Conservation (phyloP, 768 basidiomycete species). For the Calocybe cyanea region DNA sequence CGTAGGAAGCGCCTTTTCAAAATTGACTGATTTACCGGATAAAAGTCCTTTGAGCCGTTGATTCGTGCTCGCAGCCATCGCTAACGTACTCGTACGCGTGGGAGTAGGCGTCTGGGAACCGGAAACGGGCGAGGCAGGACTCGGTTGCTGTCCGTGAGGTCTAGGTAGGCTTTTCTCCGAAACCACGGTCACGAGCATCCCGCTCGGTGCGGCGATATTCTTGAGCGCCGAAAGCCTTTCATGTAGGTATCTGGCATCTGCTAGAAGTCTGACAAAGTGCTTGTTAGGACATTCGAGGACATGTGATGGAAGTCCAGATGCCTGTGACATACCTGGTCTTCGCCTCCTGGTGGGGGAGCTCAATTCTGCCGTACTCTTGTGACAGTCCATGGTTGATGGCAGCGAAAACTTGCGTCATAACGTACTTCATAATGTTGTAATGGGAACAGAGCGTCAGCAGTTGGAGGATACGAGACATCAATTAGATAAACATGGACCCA, state of each 20-base stretch:
- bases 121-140: constrained; percentile 22
- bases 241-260: constrained; percentile 75
- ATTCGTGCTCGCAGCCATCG: constrained; percentile 31
- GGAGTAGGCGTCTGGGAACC: constrained; percentile 23
- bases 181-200: constrained; percentile 83
- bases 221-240: constrained; percentile 72
- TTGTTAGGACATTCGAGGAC: background rate
- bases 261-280: constrained; percentile 58
- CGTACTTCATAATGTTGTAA: constrained; percentile 48
- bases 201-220: constrained; percentile 66
- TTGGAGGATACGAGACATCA: constrained; percentile 2
- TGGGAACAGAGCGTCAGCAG: constrained; percentile 4
- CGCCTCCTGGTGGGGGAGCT: constrained; percentile 77
- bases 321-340: constrained; percentile 67
- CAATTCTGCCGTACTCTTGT: constrained; percentile 81
- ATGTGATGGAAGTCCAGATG: constrained; percentile 1
- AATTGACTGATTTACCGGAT: constrained; percentile 31
- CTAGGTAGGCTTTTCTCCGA: constrained; percentile 63
- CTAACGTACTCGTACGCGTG: constrained; percentile 26
- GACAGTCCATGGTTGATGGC: constrained; percentile 88
- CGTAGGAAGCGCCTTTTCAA: constrained; percentile 34
- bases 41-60: constrained; percentile 44
- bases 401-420: constrained; percentile 94
- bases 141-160: constrained; percentile 22
- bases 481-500: constrained; percentile 9